Percentiles rank a stretch among this genome's conserved stretches.
phyloP scores from a whole-genome alignment of 2,329 filamentous ascomycete genomes.

The Epicoccum nigrum region DNA sequence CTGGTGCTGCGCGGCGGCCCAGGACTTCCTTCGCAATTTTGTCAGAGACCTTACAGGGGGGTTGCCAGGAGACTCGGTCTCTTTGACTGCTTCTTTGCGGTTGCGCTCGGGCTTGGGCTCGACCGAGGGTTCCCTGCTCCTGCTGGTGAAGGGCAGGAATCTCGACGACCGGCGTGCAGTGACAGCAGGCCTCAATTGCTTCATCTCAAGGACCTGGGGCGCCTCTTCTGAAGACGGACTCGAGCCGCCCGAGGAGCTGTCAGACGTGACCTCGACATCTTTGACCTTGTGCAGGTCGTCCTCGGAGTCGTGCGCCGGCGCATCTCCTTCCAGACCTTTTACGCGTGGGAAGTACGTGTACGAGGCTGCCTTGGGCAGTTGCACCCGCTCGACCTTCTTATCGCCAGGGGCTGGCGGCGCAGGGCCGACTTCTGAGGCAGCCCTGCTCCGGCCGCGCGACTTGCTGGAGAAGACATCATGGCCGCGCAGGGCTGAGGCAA shows the following conservation, averaged over 20 bases:
- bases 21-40: slow-evolving; percentile 46
- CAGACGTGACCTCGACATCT: slow-evolving; percentile 42
- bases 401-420: slow-evolving; percentile 25
- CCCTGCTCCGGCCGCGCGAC: slow-evolving; percentile 39
- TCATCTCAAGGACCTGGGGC: slow-evolving; percentile 37
- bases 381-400: slow-evolving; percentile 29
- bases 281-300: slow-evolving; percentile 37
- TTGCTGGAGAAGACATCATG: slow-evolving; percentile 41
- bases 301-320: slow-evolving; percentile 33
- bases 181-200: slow-evolving; percentile 39
- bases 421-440: slow-evolving; percentile 40
- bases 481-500: slow-evolving; percentile 38
- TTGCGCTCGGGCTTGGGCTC: slow-evolving; percentile 38
- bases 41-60: slow-evolving; percentile 43
- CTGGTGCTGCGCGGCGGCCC: slow-evolving; percentile 37
- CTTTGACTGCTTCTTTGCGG: slow-evolving; percentile 35
- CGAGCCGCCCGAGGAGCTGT: slow-evolving; percentile 52
- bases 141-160: slow-evolving; percentile 44
- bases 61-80: slow-evolving; percentile 28
- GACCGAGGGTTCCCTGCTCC: slow-evolving; percentile 40
- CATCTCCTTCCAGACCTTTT: slow-evolving; percentile 44
- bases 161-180: slow-evolving; percentile 44
- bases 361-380: slow-evolving; percentile 48
- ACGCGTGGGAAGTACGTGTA: slow-evolving; percentile 51
- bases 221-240: slow-evolving; percentile 52